Evolutionary conservation across 2,329 filamentous ascomycete genomes (phyloP), one percentile per base, ranked within the genome.

Genomic region (Lasiodiplodia theobromae): DNA sequence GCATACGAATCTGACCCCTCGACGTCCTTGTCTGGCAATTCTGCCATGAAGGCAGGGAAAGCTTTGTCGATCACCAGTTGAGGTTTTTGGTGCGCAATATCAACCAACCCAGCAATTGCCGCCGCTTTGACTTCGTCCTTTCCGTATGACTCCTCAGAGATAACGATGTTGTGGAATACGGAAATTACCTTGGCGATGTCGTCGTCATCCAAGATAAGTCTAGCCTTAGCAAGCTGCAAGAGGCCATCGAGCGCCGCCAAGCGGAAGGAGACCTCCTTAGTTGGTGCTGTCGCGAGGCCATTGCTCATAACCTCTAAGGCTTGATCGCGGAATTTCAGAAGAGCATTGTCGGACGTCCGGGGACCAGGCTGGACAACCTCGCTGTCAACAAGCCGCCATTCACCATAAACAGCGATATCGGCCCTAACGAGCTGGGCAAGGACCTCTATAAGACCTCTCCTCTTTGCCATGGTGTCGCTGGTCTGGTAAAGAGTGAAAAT

Each of bases 41-140:
- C 85, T 3, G 88, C 88, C 77, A 91, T 84, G 74, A 91, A 90
- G 5, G 87, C 86, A 31, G 89, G 89, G 72, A 91, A 88, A 0
- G 88, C 88, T 68, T 88, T 88, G 57, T 89, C 85, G 73, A 89
- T 86, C 34, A 91, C 87, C 12, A 89, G 78, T 57, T 85, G 83
- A 21, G 89, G 87, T 72, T 88, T 89, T 69, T 88, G 83, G 69
- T 86, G 86, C 7, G 89, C 89, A 52, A 91, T 84, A 40, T 88
- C 85, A 4, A 87, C 83, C 54, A 92, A 81, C 28, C 86, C 84
- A 40, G 82, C 78, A 69, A 91, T 86, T 6, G 88, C 87, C 70
- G 86, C 84, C 69, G 85, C 82, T 70, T 87, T 87, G 40, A 90
- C 78, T 69, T 88, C 85, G 66, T 86, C 84, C 63, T 86, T 84